Conservation (phyloP, 2,329 filamentous ascomycete species). For the Teratosphaeria zuluensis region DNA sequence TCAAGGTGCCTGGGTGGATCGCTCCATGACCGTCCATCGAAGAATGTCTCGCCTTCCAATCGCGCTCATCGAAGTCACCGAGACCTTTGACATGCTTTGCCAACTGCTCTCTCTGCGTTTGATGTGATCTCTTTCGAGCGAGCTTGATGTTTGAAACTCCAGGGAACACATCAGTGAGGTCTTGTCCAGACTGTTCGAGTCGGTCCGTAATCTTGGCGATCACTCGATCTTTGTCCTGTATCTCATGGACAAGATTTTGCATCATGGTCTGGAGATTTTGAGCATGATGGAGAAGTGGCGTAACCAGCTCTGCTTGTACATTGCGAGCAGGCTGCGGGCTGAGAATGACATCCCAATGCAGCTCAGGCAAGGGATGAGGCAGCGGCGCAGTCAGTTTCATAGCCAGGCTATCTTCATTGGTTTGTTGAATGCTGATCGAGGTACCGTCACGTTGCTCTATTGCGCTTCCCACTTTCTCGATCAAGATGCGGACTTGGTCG, state of each 20-base stretch:
- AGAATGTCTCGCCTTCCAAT: slow-evolving; percentile 25
- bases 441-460: slow-evolving; percentile 31
- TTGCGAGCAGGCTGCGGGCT: slow-evolving; percentile 29
- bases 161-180: slow-evolving; percentile 49
- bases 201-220: slow-evolving; percentile 50
- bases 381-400: slow-evolving; percentile 52
- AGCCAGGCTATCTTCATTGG: slow-evolving; percentile 24
- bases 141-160: slow-evolving; percentile 38
- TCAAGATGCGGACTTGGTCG: slow-evolving; percentile 57
- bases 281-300: slow-evolving; percentile 44
- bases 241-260: slow-evolving; percentile 37
- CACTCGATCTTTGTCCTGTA: slow-evolving; percentile 50
- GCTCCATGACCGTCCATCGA: background rate
- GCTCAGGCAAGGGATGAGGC: slow-evolving; percentile 50
- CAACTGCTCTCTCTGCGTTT: slow-evolving; percentile 41
- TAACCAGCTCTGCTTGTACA: slow-evolving; percentile 42
- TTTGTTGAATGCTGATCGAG: slow-evolving; percentile 21
- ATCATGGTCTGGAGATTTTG: slow-evolving; percentile 40
- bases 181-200: slow-evolving; percentile 46
- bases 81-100: slow-evolving; percentile 46
- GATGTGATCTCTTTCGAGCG: slow-evolving; percentile 27
- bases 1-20: slow-evolving; percentile 3
- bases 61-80: slow-evolving; percentile 41
- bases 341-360: slow-evolving; percentile 58
- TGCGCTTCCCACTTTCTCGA: slow-evolving; percentile 51